Conservation (phyloP, 2,329 filamentous ascomycete genomes). For the Magnaporthiopsis poae region DNA sequence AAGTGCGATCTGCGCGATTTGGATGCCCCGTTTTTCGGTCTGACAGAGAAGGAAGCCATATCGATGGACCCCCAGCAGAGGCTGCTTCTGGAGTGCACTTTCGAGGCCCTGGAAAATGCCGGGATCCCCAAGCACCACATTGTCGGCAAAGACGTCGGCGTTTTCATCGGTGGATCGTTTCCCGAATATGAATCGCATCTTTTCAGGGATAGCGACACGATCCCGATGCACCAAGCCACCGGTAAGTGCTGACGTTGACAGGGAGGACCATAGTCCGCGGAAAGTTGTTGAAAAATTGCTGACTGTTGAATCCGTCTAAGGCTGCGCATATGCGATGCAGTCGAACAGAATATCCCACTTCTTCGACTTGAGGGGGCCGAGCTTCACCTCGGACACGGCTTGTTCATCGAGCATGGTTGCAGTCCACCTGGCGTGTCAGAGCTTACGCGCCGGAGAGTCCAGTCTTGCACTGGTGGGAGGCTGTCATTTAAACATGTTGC, state of each 20-base stretch:
- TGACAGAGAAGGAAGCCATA: constrained; percentile 25
- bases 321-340: constrained; percentile 40
- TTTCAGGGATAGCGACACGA: constrained; percentile 34
- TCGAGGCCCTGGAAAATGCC: constrained; percentile 43
- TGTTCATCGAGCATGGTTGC: constrained; percentile 43
- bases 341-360: constrained; percentile 46
- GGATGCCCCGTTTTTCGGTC: constrained; percentile 42
- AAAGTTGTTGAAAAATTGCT: not conserved
- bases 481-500: constrained; percentile 37
- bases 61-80: constrained; percentile 41
- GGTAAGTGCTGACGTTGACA: constrained; percentile 23
- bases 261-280: not conserved
- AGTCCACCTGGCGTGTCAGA: constrained; percentile 40
- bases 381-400: constrained; percentile 41
- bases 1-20: constrained; percentile 36
- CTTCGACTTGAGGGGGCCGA: constrained; percentile 44
- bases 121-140: constrained; percentile 37
- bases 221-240: constrained; percentile 43
- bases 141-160: constrained; percentile 36
- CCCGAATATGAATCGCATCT: constrained; percentile 39
- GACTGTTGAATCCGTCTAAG: constrained; percentile 16
- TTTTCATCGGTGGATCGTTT: constrained; percentile 38
- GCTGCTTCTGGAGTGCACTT: constrained; percentile 40
- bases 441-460: constrained; percentile 36
- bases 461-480: constrained; percentile 37